Percentiles rank a stretch among this genome's conserved stretches.
Conservation (phyloP, 2,329 filamentous ascomycete genomes). For the Claviceps sp. region DNA sequence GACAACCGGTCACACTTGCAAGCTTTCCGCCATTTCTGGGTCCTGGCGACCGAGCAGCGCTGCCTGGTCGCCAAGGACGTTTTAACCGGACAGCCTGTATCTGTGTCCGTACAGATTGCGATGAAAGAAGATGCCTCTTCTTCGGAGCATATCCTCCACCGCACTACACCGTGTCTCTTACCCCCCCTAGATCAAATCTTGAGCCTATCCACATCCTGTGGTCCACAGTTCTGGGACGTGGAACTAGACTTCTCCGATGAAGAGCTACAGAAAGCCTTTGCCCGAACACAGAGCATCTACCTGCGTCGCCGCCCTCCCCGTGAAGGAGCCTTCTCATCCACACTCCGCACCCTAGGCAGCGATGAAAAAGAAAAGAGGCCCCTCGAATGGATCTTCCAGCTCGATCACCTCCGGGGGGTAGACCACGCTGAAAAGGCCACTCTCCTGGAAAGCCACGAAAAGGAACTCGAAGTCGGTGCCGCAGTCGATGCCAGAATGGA, state of each 20-base stretch:
- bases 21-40: slow-evolving; percentile 95
- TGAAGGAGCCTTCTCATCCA: slow-evolving; percentile 58
- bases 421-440: slow-evolving; percentile 54
- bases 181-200: slow-evolving; percentile 52
- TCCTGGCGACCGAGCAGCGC: slow-evolving; percentile 77
- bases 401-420: slow-evolving; percentile 39
- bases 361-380: slow-evolving; percentile 25
- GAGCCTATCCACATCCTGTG: slow-evolving; percentile 44
- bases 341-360: slow-evolving; percentile 56
- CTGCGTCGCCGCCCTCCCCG: slow-evolving; percentile 57
- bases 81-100: slow-evolving; percentile 67
- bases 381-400: slow-evolving; percentile 63
- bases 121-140: slow-evolving; percentile 30
- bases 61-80: slow-evolving; percentile 83
- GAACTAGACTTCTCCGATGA: slow-evolving; percentile 61
- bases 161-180: slow-evolving; percentile 44
- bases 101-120: slow-evolving; percentile 55
- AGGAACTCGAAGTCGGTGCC: slow-evolving; percentile 33
- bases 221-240: slow-evolving; percentile 66
- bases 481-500: slow-evolving; percentile 60
- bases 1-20: slow-evolving; percentile 93
- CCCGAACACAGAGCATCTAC: slow-evolving; percentile 56
- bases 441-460: slow-evolving; percentile 39
- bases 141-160: slow-evolving; percentile 24
- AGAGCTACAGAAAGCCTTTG: slow-evolving; percentile 47